phyloP scores from a whole-genome alignment of 2,329 filamentous ascomycete genomes.

The Passalora sequoiae region DNA sequence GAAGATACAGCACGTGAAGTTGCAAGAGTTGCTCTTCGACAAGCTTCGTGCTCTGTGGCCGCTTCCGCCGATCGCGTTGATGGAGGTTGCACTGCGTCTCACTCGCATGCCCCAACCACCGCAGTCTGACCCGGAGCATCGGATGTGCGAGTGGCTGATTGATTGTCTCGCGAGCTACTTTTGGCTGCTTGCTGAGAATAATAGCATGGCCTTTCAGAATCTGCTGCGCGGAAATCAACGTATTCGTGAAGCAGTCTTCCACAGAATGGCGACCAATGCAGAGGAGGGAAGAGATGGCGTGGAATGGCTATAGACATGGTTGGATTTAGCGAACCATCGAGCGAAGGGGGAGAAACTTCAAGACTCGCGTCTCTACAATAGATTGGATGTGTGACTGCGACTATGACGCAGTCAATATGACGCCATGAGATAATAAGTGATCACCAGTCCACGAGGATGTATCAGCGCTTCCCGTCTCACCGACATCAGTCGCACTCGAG shows the following conservation, averaged over 20 bases:
- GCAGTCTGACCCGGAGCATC: conserved; percentile 5
- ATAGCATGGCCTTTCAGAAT: not conserved
- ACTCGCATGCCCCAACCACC: not conserved
- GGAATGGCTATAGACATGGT: not conserved
- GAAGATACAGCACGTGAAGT: conserved; percentile 14
- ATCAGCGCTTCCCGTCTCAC: too few relatives aligned
- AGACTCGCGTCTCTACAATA: too few relatives aligned
- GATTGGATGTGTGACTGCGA: too few relatives aligned
- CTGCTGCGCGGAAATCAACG: not conserved
- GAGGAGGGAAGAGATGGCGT: not conserved
- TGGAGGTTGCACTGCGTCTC: conserved; percentile 8
- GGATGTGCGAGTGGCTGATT: conserved; percentile 8
- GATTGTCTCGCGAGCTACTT: conserved; percentile 7
- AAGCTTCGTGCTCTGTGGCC: conserved; percentile 18
- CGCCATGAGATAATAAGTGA: too few relatives aligned
- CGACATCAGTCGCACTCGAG: too few relatives aligned
- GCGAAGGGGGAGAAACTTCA: too few relatives aligned
- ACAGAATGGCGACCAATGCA: not conserved
- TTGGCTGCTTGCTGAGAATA: conserved; percentile 2
- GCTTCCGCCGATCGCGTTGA: conserved; percentile 8
- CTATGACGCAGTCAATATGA: too few relatives aligned
- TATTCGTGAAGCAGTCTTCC: not conserved
- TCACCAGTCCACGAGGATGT: too few relatives aligned
- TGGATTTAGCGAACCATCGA: too few relatives aligned
- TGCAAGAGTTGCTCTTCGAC: conserved; percentile 18